phyloP scores from a whole-genome alignment of 345 rosid species.

The Hibiscus trionum region DNA sequence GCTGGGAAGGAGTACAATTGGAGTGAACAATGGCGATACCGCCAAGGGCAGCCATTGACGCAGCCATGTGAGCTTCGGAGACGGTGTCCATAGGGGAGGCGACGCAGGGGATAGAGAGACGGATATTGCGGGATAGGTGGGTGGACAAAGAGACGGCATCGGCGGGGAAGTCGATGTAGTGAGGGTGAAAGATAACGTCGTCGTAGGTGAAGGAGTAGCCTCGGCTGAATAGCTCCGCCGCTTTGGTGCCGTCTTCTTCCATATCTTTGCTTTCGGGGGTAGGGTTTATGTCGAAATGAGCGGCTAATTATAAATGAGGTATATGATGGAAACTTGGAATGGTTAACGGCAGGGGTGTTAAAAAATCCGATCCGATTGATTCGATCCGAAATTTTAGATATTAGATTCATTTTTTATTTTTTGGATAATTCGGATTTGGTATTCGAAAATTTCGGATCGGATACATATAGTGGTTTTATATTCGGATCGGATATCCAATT shows the following conservation, averaged over 20 bases:
- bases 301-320: background rate
- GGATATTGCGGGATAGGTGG: conserved; percentile 53
- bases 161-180: conserved; percentile 81
- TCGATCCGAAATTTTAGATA: too few relatives aligned
- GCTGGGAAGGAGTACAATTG: conserved; percentile 49
- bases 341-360: too few relatives aligned
- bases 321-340: too few relatives aligned
- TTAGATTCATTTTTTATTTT: too few relatives aligned
- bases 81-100: conserved; percentile 98
- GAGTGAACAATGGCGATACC: conserved; percentile 76
- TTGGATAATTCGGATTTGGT: too few relatives aligned
- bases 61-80: conserved; percentile 79
- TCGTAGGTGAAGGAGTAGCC: conserved; percentile 91
- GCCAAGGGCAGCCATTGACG: conserved; percentile 81
- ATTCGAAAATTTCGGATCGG: too few relatives aligned
- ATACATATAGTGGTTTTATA: too few relatives aligned
- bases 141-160: conserved; percentile 76
- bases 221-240: conserved; percentile 54
- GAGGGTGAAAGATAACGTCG: conserved; percentile 86
- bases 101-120: conserved; percentile 72
- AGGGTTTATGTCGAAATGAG: background rate
- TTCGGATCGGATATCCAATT: too few relatives aligned
- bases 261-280: background rate
- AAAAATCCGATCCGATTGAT: too few relatives aligned
- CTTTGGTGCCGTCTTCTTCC: conserved; percentile 60